Percentiles rank a stretch among this genome's conserved stretches.
phyloP scores from a whole-genome alignment of 805 yeast species.

The Pichia occidentalis region DNA sequence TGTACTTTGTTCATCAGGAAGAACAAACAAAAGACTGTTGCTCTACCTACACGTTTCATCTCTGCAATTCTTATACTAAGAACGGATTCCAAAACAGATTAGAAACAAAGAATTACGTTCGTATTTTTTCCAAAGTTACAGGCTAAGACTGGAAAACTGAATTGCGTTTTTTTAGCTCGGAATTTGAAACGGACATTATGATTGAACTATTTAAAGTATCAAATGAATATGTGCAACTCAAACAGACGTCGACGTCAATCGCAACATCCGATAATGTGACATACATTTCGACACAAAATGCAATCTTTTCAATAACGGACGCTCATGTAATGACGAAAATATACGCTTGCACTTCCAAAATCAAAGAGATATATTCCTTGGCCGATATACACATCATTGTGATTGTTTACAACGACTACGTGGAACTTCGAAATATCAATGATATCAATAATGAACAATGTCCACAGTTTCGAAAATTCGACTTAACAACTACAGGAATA shows the following conservation, averaged over 20 bases:
- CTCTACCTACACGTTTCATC: too few relatives aligned
- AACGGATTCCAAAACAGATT: too few relatives aligned
- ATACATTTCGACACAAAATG: conserved; percentile 4
- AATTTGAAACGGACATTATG: too few relatives aligned
- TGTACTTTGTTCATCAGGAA: too few relatives aligned
- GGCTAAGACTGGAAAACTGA: too few relatives aligned
- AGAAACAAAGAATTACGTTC: too few relatives aligned
- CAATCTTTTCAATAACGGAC: neutral
- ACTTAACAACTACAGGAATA: neutral
- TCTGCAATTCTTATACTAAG: too few relatives aligned
- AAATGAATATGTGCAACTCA: neutral
- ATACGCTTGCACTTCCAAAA: neutral
- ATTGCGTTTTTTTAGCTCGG: too few relatives aligned
- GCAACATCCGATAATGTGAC: conserved; percentile 2
- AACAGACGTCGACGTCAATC: neutral
- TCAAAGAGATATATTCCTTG: neutral
- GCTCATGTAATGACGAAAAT: neutral
- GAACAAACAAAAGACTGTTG: too few relatives aligned
- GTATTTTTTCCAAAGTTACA: too few relatives aligned
- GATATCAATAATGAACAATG: neutral
- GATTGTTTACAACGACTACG: conserved; percentile 5
- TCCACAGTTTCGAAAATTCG: neutral
- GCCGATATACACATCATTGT: conserved; percentile 5
- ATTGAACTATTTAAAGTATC: too few relatives aligned
- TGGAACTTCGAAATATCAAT: conserved; percentile 9